Evolutionary conservation across 345 rosid species (phyloP).

Genomic region (Garcia nutans): DNA sequence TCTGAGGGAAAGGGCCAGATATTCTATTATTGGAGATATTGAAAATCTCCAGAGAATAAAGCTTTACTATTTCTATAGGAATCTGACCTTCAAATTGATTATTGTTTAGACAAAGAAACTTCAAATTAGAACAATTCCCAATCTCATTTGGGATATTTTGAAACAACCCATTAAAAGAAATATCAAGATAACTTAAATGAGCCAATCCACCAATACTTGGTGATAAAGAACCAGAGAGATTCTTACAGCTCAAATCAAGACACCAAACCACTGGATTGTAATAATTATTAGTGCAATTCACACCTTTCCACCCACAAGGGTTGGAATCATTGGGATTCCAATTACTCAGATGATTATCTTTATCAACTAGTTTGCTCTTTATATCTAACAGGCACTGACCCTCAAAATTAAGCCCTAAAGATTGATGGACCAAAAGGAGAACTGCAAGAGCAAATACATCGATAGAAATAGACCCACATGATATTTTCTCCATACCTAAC

Average conservation of each 20-base stretch:
- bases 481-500: constrained; percentile 39
- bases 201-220: constrained; percentile 69
- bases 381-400: constrained; percentile 66
- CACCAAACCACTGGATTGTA: constrained; percentile 47
- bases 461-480: constrained; percentile 6
- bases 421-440: constrained; percentile 39
- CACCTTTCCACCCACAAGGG: constrained; percentile 85
- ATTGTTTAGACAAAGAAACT: constrained; percentile 54
- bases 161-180: constrained; percentile 63
- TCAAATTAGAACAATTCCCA: constrained; percentile 57
- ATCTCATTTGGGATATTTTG: constrained; percentile 60
- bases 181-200: constrained; percentile 58
- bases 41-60: constrained; percentile 46
- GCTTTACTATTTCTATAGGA: constrained; percentile 53
- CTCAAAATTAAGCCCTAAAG: constrained; percentile 57
- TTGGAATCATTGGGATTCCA: constrained; percentile 69
- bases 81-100: constrained; percentile 58
- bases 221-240: constrained; percentile 72
- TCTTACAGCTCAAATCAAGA: constrained; percentile 54
- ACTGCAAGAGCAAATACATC: constrained; percentile 26
- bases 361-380: constrained; percentile 53
- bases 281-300: constrained; percentile 46
- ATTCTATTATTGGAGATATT: constrained; percentile 70
- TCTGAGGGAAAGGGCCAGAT: constrained; percentile 68
- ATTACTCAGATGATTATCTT: constrained; percentile 36